These are phyloP conservation scores for Herpotrichia juniperi DNA, from an alignment of 2,329 filamentous ascomycete species.

Conservation along the genomic window DNA sequence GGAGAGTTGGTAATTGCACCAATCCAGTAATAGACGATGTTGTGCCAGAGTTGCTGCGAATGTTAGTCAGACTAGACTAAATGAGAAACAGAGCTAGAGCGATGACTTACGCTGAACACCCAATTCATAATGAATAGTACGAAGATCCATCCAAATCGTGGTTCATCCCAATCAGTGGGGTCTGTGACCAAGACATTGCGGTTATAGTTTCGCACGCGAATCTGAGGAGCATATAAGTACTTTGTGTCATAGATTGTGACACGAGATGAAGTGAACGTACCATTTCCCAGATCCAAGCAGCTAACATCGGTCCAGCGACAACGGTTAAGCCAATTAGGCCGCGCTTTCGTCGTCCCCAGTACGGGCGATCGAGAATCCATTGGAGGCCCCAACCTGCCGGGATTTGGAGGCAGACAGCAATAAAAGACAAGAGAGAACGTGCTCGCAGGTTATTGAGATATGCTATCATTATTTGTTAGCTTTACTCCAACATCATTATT, in stretches of 20 bases:
- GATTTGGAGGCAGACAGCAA: constrained; percentile 35
- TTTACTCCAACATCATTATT: not conserved
- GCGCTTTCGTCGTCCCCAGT: constrained; percentile 36
- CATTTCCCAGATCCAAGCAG: constrained; percentile 42
- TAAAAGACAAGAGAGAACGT: constrained; percentile 33
- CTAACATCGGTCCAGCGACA: constrained; percentile 31
- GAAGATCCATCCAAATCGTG: constrained; percentile 34
- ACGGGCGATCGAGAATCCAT: constrained; percentile 32
- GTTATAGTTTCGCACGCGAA: constrained; percentile 38
- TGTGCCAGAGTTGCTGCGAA: constrained; percentile 34
- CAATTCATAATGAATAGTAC: constrained; percentile 39
- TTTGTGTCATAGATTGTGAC: not conserved
- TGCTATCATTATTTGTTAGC: constrained; percentile 13
- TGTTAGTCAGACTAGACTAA: not conserved
- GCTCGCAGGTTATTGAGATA: constrained; percentile 37
- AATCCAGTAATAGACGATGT: constrained; percentile 41
- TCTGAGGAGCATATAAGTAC: constrained; percentile 12
- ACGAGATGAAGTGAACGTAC: constrained; percentile 9
- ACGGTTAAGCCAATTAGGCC: constrained; percentile 32
- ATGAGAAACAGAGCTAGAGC: not conserved
- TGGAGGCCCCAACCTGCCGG: constrained; percentile 39
- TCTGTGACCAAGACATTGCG: constrained; percentile 25
- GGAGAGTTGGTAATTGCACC: constrained; percentile 39
- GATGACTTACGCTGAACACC: constrained; percentile 28
- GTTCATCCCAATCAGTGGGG: constrained; percentile 35